These are phyloP conservation scores for Prototheca wickerhamii DNA, from an alignment of 163 green algal genomes.

Conservation along the genomic window DNA sequence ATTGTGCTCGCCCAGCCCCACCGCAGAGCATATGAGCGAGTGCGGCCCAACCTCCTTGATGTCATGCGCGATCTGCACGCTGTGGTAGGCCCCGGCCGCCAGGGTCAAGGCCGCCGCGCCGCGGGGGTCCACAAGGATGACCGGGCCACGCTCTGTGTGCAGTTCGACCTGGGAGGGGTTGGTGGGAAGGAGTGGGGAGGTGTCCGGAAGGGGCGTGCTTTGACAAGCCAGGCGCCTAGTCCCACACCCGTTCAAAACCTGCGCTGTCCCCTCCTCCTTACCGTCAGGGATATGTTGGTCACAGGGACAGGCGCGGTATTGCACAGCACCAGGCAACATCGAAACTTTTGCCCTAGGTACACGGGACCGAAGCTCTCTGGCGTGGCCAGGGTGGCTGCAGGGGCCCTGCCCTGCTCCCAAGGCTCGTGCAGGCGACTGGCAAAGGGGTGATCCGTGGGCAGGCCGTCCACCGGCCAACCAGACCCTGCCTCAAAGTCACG, in stretches of 20 bases:
- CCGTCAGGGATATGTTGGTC: not conserved
- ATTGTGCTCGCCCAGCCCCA: not conserved
- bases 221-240: too few relatives aligned
- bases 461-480: not conserved
- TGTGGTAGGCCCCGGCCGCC: not conserved
- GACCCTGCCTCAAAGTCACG: not conserved
- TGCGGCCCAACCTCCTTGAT: slow-evolving; percentile 4
- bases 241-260: too few relatives aligned
- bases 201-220: too few relatives aligned
- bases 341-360: slow-evolving; percentile 3
- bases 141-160: not conserved
- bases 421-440: not conserved
- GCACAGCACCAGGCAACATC: not conserved
- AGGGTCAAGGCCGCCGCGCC: not conserved
- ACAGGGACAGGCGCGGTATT: not conserved
- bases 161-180: slow-evolving; percentile 8
- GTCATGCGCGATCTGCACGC: slow-evolving; percentile 1
- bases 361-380: not conserved
- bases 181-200: too few relatives aligned
- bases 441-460: not conserved
- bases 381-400: not conserved
- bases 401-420: not conserved
- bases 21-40: not conserved
- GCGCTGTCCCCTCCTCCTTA: too few relatives aligned
- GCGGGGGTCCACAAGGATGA: not conserved